Base-by-base conservation (phyloP, 306 rosid species). In the Ammopiptanthus mongolicus region DNA sequence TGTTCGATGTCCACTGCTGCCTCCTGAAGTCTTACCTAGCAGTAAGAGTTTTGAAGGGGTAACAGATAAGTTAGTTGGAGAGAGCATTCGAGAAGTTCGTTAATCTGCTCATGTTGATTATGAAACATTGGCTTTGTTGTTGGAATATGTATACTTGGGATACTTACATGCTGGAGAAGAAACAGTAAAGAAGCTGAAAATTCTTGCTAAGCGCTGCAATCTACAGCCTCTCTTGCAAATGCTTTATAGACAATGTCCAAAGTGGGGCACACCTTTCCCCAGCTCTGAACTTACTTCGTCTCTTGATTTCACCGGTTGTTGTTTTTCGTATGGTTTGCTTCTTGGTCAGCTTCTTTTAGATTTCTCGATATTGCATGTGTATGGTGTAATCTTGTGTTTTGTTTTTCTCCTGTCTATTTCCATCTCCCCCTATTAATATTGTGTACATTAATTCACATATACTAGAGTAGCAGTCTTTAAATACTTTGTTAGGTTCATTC, bases 121-220 rank as follows among this genome's bases (percentile, higher is more conserved):
- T 46, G 86, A 85, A 75, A 85, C 89, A 36, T 80, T 94, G 85
- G 47, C 76, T 37, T 77, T 83, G 84, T 81, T 94, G 79, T 82
- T 94, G 86, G 93, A 91, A 59, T 91, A 85, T 82, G 80, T 83
- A 31, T 91, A 94, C 76, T 25, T 63, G 65, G 98, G 98, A 73
- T 77, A 81, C 81, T 63, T 90, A 41, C 79, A 77, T 61, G 84
- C 86, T 0, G 87, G 63, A 69, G 93, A 90, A 82, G 97, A 86
- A 62, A 83, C 66, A n/a, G 75, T 78, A 1, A 86, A 76, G 60
- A 84, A 86, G 88, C 73, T 94, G 86, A 91, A 81, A 81, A 63
- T 76, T 78, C 91, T 94, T 57, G 92, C 98, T 51, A 94, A 87
- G 74, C 83, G 66, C 47, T 91, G 98, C 85, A 82, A 82, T 28